Base-by-base conservation (phyloP, 176 grass and related monocot genomes). In the Aegilops bicornis region DNA sequence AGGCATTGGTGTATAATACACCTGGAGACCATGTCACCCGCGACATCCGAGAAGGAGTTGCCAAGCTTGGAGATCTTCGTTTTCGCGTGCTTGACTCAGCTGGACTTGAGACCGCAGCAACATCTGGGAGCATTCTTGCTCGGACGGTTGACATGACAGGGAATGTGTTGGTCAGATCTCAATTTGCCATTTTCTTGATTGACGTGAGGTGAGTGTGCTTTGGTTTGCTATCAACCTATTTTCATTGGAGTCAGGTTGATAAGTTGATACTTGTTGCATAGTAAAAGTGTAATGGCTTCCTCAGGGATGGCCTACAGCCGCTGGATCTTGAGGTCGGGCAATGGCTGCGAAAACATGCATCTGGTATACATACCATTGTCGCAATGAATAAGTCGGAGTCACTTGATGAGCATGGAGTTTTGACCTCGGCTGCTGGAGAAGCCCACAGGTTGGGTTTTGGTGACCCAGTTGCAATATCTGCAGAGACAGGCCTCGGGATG, bases 381-480 rank as follows among this genome's bases (percentile, higher is more conserved):
- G 88, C 88, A 1, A 96, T 98, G 96, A 98, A 98, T 69, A 98
- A 98, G 73, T 98, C 90, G 3, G 96, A 98, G 50, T 92, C 96
- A 63, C 85, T 98, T 83, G 96, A 98, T 85, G 96, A 95, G 40
- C 90, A 73, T 84, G 93, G 93, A 83, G 65, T 91, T 79, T 82
- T 96, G 69, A 89, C 90, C 43, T 89, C 92, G 30, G 93, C 92
- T 31, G 89, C 93, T 64, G 96, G 96, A 59, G 93, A 98, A 81
- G 96, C 96, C 45, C 88, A 98, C 83, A 92, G 73, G 83, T 89
- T 98, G 89, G 96, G 96, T 20, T 96, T 98, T 88, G 96, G 96
- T 67, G 96, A 98, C 65, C 93, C 93, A n/a, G 84, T 98, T 94
- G 92, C 96, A 20, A 98, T 98, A 88, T 98, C 96, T n/a, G 93